phyloP scores from a whole-genome alignment of 192 early-diverging fungal genomes.

The Coemansia sp. region DNA sequence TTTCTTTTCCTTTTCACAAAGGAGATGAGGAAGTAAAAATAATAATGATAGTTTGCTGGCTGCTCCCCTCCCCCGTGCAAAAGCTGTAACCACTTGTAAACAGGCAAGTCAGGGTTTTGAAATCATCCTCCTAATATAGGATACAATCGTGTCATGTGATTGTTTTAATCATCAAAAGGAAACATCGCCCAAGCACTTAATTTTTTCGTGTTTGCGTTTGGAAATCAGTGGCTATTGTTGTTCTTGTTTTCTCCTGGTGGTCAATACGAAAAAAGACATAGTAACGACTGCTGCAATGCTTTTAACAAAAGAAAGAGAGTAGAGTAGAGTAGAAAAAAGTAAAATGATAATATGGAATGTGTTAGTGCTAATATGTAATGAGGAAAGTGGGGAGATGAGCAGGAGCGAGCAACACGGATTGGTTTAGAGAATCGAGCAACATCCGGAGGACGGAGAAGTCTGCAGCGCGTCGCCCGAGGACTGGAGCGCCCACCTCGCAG shows the following conservation, averaged over 20 bases:
- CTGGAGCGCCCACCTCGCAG: conserved; percentile 60
- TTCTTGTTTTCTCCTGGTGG: not conserved
- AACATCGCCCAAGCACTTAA: too few relatives aligned
- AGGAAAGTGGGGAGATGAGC: not conserved
- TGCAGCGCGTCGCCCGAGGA: conserved; percentile 2
- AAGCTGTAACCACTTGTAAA: too few relatives aligned
- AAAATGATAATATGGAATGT: conserved; percentile 3
- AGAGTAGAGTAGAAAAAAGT: not conserved
- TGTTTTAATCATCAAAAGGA: too few relatives aligned
- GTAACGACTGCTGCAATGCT: too few relatives aligned
- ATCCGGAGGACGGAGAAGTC: not conserved
- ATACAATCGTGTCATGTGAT: too few relatives aligned
- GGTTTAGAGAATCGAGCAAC: conserved; percentile 46
- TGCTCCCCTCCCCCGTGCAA: too few relatives aligned
- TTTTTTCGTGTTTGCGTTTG: too few relatives aligned
- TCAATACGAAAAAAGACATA: not conserved
- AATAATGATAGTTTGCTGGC: too few relatives aligned
- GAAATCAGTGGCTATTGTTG: not conserved
- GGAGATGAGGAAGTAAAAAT: too few relatives aligned
- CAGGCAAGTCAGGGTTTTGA: too few relatives aligned
- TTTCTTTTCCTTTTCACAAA: too few relatives aligned
- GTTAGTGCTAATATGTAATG: not conserved
- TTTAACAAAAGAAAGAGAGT: not conserved
- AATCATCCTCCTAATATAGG: too few relatives aligned
- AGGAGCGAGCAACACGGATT: not conserved